Conservation (phyloP, 1,284 basidiomycete genomes). For the Pyrrhoderma lamaoense region DNA sequence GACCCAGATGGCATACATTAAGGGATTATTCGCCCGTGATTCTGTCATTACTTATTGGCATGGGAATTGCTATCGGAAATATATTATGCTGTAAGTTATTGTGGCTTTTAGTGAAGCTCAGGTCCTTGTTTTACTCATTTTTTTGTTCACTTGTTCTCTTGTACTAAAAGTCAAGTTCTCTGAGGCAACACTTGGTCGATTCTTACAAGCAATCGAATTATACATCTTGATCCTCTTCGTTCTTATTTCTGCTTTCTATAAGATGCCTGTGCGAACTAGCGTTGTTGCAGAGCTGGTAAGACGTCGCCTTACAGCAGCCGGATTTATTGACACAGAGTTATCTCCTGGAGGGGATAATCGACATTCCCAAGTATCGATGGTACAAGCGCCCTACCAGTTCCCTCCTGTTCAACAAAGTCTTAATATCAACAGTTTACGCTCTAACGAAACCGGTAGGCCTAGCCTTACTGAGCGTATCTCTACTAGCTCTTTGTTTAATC, state of each 20-base stretch:
- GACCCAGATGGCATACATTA: slow-evolving; percentile 38
- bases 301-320: slow-evolving; percentile 17
- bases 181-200: slow-evolving; percentile 61
- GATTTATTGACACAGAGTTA: slow-evolving; percentile 9
- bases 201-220: slow-evolving; percentile 60
- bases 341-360: slow-evolving; percentile 1
- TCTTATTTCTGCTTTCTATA: slow-evolving; percentile 45
- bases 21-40: slow-evolving; percentile 46
- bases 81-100: slow-evolving; percentile 48
- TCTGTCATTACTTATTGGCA: slow-evolving; percentile 43
- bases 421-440: slow-evolving; percentile 3
- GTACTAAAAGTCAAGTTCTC: slow-evolving; percentile 66
- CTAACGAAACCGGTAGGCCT: slow-evolving; percentile 2
- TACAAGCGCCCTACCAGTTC: slow-evolving; percentile 8
- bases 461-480: slow-evolving; percentile 17
- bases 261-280: slow-evolving; percentile 22
- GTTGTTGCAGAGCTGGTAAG: slow-evolving; percentile 21
- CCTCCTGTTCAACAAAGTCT: neutral
- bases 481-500: slow-evolving; percentile 9
- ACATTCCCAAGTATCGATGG: slow-evolving; percentile 11
- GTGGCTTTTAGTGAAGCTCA: neutral
- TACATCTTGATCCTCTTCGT: slow-evolving; percentile 55
- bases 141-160: slow-evolving; percentile 2
- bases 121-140: slow-evolving; percentile 17
- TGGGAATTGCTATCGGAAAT: slow-evolving; percentile 49